Base-by-base conservation (phyloP, 306 rosid species). In the Mimosa pudica region DNA sequence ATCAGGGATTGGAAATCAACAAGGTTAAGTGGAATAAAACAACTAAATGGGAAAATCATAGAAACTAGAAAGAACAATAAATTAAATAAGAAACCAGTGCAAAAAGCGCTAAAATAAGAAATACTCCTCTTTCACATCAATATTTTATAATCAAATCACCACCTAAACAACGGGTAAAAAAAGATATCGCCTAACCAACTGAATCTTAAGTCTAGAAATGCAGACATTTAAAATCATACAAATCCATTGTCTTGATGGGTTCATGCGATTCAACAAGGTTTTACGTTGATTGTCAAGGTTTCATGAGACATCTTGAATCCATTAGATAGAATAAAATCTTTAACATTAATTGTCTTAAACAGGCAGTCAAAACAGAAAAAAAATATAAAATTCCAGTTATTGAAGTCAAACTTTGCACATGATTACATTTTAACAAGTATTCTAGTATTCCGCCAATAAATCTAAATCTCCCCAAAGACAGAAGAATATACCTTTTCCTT, bases 401-500 rank as follows among this genome's bases (percentile, higher is more conserved):
- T n/a, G 1, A 41, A 77, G 71, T 13, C 70, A 81, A 63, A 73
- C 70, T 45, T 69, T 38, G 52, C 48, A 45, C 35, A 33, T 36
- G 16, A 61, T 38, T 71, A 41, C 52, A 38, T 63, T 52, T 41
- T 17, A 47, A 30, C 44, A 38, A 0, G 16, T 38, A 74, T 76
- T 81, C 63, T 66, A 61, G 11, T 38, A 70, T 76, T 81, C 63
- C 62, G 62, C 35, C 42, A 71, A 45, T 36, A 57, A 55, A 76
- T 78, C 70, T 49, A 70, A 54, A 46, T 41, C 61, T 14, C 71
- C 63, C 74, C 68, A 52, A 36, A 4, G 62, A 52, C 54, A 83
- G 46, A 17, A 66, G 76, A 74, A 78, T 74, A 81, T 90, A 95
- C 99, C 97, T 93, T 89, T 61, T 93, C 84, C 76, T 74, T 86